Evolutionary conservation across 1,284 basidiomycete genomes (phyloP), one percentile per base, ranked within the genome.

Genomic region (Blastosporella zonata): DNA sequence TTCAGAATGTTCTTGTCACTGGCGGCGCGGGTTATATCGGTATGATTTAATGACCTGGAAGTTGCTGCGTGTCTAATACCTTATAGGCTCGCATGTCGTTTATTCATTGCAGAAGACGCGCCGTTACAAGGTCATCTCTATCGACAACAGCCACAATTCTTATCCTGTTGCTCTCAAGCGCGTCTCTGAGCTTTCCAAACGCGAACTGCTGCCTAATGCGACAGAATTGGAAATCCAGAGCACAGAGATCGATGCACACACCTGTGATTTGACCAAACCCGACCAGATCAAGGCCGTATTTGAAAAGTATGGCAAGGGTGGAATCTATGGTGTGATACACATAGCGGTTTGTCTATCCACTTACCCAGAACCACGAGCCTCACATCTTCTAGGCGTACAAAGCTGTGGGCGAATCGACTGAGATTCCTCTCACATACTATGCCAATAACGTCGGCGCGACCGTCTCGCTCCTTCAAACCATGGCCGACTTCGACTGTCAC

Each of bases 261-360:
- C 69, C 12, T 84, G 79, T 56, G 91, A 97, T 71, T 73, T 97
- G 49, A 90, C 87, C 13, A 76, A 81, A 46, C 72, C 79, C 31
- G 79, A 80, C 2, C 77, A 90, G 56, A 77, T 97, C 52, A 79
- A 84, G 52, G 69, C 72, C 13, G 81, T 97, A 12, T 97, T 97
- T 59, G 81, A 87, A 50, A 78, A 81, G 61, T 93, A 94, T 66
- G 85, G 84, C 56, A 87, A 90, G 61, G 90, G 91, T 34, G 93
- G 92, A n/a, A 93, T 99, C 60, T 97, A 93, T 90, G 96, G 93
- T 50, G 93, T 97, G 40, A 80, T 99, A 54, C 97, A 99, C 67
- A 84, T 98, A 52, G 97, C 96, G 18, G 89, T 92, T 57, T 59
- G 85, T 78, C 39, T n/a, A 17, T 49, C 36, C 23, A 18, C 21